Evolutionary conservation across 257 asterid genomes (phyloP).

Genomic region (Nyctanthes arbortristis): DNA sequence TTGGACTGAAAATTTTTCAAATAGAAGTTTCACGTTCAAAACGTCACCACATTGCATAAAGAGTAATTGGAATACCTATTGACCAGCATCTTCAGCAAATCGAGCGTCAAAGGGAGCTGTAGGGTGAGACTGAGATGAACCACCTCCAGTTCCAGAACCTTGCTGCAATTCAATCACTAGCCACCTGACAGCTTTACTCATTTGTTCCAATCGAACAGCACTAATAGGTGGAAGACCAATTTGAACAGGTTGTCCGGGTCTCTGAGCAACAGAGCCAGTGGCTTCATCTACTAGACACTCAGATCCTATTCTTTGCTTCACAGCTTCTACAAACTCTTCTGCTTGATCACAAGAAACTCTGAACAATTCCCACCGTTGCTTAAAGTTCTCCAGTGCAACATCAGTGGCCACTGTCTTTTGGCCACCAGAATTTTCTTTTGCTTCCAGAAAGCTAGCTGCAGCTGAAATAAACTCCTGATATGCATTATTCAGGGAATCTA

Average conservation of each 20-base stretch:
- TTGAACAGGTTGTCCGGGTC: constrained; percentile 56
- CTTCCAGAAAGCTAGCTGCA: constrained; percentile 67
- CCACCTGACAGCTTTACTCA: constrained; percentile 98
- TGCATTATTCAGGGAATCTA: constrained; percentile 65
- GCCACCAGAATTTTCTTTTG: constrained; percentile 58
- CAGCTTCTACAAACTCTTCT: constrained; percentile 91
- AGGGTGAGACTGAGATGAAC: constrained; percentile 53
- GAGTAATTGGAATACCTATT: constrained; percentile 46
- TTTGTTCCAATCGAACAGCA: constrained; percentile 95
- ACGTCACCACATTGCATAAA: constrained; percentile 8
- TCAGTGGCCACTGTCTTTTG: constrained; percentile 71
- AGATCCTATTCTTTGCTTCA: constrained; percentile 93
- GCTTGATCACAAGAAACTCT: constrained; percentile 94
- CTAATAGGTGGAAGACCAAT: constrained; percentile 87
- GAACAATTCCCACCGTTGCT: constrained; percentile 85
- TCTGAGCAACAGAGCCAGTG: constrained; percentile 68
- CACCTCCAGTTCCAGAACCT: constrained; percentile 68
- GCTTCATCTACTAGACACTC: constrained; percentile 98
- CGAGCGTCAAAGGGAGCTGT: constrained; percentile 92
- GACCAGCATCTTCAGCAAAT: constrained; percentile 81
- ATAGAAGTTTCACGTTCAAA: background rate
- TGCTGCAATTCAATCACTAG: constrained; percentile 88
- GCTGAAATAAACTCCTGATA: constrained; percentile 81
- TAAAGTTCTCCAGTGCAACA: constrained; percentile 82
- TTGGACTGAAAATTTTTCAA: too few relatives aligned